Conservation (phyloP, 2,329 filamentous ascomycete species). For the Xylariaceae sp. region DNA sequence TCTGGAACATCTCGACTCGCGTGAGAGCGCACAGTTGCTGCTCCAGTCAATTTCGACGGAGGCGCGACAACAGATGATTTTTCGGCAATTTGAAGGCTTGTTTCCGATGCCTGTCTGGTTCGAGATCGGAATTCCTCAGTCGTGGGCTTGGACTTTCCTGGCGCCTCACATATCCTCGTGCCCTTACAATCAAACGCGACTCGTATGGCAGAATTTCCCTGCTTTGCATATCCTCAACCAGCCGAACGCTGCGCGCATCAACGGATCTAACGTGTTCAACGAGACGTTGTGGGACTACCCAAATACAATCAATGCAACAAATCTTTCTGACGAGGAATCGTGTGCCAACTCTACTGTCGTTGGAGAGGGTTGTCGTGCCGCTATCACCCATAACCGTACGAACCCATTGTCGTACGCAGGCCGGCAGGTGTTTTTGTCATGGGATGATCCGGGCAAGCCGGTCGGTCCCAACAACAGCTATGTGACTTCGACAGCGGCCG, state of each 20-base stretch:
- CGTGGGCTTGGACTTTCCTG: slow-evolving; percentile 79
- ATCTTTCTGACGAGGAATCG: slow-evolving; percentile 42
- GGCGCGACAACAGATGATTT: slow-evolving; percentile 79
- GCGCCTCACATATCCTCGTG: slow-evolving; percentile 80
- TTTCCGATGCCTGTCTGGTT: slow-evolving; percentile 85
- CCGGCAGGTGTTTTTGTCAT: slow-evolving; percentile 66
- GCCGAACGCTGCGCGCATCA: slow-evolving; percentile 68
- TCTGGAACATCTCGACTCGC: slow-evolving; percentile 20
- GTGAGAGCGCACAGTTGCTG: slow-evolving; percentile 65
- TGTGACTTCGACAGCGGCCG: slow-evolving; percentile 61
- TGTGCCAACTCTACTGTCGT: slow-evolving; percentile 57
- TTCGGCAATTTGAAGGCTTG: slow-evolving; percentile 77
- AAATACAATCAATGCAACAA: slow-evolving; percentile 52
- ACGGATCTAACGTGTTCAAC: slow-evolving; percentile 59
- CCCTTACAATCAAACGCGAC: slow-evolving; percentile 67
- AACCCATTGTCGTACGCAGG: slow-evolving; percentile 73
- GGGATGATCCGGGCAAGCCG: slow-evolving; percentile 66
- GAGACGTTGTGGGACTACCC: slow-evolving; percentile 62
- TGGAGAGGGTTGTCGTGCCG: slow-evolving; percentile 58
- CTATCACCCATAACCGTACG: slow-evolving; percentile 66
- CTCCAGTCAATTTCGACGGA: slow-evolving; percentile 76
- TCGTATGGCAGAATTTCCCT: slow-evolving; percentile 85
- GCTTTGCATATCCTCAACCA: slow-evolving; percentile 70
- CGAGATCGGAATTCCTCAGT: slow-evolving; percentile 74
- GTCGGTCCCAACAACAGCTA: slow-evolving; percentile 84